Base-by-base conservation (phyloP, 192 early-diverging fungal genomes). In the Nowakowskiella sp. region DNA sequence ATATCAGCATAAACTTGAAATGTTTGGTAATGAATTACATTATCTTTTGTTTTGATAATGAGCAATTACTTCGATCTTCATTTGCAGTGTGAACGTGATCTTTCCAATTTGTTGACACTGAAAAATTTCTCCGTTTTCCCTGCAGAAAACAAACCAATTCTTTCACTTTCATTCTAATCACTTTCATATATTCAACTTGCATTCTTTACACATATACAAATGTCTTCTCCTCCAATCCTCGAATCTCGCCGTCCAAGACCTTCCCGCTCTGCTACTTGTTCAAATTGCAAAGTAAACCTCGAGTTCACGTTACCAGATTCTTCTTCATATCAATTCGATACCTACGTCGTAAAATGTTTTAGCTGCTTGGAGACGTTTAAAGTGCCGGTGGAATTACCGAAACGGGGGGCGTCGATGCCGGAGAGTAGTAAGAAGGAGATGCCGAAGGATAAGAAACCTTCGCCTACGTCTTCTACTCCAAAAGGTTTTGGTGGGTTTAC, bases 231-330 rank as follows among this genome's bases (percentile, higher is more conserved):
- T 21, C 61, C 54, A 4, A 16, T 58, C 33, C 27, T 64, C 4
- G 55, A 57, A 51, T 57, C 61, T 9, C 61, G 61, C 22, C 61
- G 55, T 13, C 61, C 53, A 31, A 36, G 61, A 7, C 61, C 61
- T 10, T 31, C 61, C 2, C 55, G 50, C 9, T 46, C 61, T 3
- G 49, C 61, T 7, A 10, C 33, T 6, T 64, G 61, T 51, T 44
- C 61, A 4, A 28, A 13, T 3, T 64, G 61, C 30, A 21, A 42
- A 16, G 55, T 58, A 0, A 49, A 31, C 47, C 47, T 64, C 2
- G 61, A 64, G 47, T 64, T 64, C 31, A 52, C 61, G 21, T 8
- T 64, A 9, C 61, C 61, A 19, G 25, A 49, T 19, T 42, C 29
- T n/a, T 16, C 51, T 24, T 6, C 49, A 22, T 49, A 44, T 32